Evolutionary conservation across 2,329 filamentous ascomycete genomes (phyloP).

Genomic region (Aspergillus sp.): DNA sequence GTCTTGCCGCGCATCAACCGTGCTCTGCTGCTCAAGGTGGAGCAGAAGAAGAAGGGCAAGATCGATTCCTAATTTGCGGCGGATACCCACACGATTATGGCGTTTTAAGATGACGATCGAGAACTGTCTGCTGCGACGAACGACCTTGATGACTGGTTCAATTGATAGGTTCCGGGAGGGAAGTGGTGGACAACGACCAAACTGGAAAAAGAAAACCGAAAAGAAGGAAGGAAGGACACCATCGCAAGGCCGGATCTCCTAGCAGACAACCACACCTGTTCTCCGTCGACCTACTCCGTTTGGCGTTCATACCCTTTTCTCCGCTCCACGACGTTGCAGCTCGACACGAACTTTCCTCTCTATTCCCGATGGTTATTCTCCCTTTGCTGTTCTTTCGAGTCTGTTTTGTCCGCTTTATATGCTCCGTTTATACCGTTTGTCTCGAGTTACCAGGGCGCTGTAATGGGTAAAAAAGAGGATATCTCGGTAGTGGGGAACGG

Average conservation of each 20-base stretch:
- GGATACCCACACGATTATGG: conserved; percentile 23
- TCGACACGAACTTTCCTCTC: conserved; percentile 21
- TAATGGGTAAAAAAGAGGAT: conserved; percentile 38
- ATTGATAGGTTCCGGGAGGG: background rate
- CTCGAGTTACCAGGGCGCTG: conserved; percentile 37
- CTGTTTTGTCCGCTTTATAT: conserved; percentile 10
- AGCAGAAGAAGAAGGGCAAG: conserved; percentile 92
- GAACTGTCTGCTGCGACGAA: conserved; percentile 5
- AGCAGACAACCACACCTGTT: background rate
- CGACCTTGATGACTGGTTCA: conserved; percentile 2
- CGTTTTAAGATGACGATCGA: conserved; percentile 25
- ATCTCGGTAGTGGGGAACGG: conserved; percentile 33
- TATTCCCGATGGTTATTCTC: conserved; percentile 12
- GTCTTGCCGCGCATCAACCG: conserved; percentile 99
- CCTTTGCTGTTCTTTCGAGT: conserved; percentile 6
- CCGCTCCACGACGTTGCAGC: conserved; percentile 24
- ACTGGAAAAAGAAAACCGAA: conserved; percentile 3
- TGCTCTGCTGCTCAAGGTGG: conserved; percentile 89
- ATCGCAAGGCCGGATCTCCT: background rate
- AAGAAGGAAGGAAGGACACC: conserved; percentile 2
- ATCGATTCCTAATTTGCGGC: conserved; percentile 32
- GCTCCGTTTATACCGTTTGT: conserved; percentile 22
- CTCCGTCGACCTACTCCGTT: conserved; percentile 9
- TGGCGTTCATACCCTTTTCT: background rate
- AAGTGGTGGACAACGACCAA: background rate